Evolutionary conservation across 2,329 filamentous ascomycete genomes (phyloP).

Genomic region (Balansia obtecta): DNA sequence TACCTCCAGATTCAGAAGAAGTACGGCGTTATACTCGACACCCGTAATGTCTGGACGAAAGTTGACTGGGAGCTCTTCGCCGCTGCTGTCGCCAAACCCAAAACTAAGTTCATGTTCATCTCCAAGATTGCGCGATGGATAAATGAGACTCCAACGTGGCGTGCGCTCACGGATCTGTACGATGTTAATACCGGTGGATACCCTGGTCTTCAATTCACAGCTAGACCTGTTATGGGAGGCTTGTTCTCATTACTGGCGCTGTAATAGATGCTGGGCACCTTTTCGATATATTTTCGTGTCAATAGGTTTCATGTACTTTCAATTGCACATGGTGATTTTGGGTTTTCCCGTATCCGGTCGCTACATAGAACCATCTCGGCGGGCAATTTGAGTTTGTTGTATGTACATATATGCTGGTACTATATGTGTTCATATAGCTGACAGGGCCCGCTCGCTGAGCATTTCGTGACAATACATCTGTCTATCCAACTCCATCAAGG

Average conservation of each 20-base stretch:
- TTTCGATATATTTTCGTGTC: not conserved
- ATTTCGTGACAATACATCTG: not conserved
- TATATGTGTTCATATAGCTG: not conserved
- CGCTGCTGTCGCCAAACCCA: conserved; percentile 56
- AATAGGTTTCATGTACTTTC: not conserved
- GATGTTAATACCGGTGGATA: conserved; percentile 58
- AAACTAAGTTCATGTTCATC: conserved; percentile 54
- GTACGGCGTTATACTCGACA: conserved; percentile 76
- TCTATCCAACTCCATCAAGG: too few relatives aligned
- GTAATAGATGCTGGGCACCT: not conserved
- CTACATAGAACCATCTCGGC: not conserved
- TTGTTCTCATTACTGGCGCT: conserved; percentile 70
- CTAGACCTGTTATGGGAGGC: conserved; percentile 67
- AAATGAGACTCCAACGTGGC: conserved; percentile 57
- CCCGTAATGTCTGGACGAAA: conserved; percentile 71
- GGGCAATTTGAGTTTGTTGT: not conserved
- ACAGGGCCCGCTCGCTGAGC: not conserved
- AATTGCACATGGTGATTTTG: not conserved
- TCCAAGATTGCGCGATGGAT: conserved; percentile 61
- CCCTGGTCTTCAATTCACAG: conserved; percentile 56
- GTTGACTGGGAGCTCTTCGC: conserved; percentile 80
- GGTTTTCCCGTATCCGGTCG: not conserved
- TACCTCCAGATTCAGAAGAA: conserved; percentile 59
- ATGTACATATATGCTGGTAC: not conserved
- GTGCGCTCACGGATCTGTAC: conserved; percentile 67